phyloP scores from a whole-genome alignment of 768 basidiomycete species.

The Jaapia argillacea region DNA sequence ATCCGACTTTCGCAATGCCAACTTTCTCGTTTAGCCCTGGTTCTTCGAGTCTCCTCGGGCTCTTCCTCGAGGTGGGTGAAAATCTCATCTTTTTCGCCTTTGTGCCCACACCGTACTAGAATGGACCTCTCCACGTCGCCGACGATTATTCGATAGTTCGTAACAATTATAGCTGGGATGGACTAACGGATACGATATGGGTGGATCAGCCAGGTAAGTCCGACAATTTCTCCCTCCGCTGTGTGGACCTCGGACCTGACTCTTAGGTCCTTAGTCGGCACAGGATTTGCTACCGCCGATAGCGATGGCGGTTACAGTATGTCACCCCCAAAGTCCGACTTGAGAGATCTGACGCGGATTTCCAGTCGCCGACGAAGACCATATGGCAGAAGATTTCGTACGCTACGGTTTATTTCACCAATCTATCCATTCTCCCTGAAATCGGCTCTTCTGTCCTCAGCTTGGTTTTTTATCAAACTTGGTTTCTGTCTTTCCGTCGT shows the following conservation, averaged over 20 bases:
- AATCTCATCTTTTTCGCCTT: not conserved
- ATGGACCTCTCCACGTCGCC: slow-evolving; percentile 56
- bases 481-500: slow-evolving; percentile 56
- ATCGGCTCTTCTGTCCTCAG: not conserved
- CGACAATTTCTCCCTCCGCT: slow-evolving; percentile 3
- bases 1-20: not conserved
- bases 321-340: slow-evolving; percentile 6
- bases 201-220: slow-evolving; percentile 58
- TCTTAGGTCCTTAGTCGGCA: slow-evolving; percentile 29
- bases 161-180: slow-evolving; percentile 50
- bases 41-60: slow-evolving; percentile 56
- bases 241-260: not conserved
- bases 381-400: slow-evolving; percentile 9
- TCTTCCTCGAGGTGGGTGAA: slow-evolving; percentile 41
- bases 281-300: slow-evolving; percentile 58
- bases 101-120: too few relatives aligned
- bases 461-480: slow-evolving; percentile 44
- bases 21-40: slow-evolving; percentile 35
- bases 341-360: slow-evolving; percentile 1
- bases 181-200: slow-evolving; percentile 59
- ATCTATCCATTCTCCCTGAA: not conserved
- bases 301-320: slow-evolving; percentile 47
- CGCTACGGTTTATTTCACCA: not conserved
- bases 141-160: slow-evolving; percentile 36
- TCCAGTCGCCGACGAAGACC: slow-evolving; percentile 26